Evolutionary conservation across 2,329 filamentous ascomycete genomes (phyloP).

Genomic region (Venturia oleaginea): DNA sequence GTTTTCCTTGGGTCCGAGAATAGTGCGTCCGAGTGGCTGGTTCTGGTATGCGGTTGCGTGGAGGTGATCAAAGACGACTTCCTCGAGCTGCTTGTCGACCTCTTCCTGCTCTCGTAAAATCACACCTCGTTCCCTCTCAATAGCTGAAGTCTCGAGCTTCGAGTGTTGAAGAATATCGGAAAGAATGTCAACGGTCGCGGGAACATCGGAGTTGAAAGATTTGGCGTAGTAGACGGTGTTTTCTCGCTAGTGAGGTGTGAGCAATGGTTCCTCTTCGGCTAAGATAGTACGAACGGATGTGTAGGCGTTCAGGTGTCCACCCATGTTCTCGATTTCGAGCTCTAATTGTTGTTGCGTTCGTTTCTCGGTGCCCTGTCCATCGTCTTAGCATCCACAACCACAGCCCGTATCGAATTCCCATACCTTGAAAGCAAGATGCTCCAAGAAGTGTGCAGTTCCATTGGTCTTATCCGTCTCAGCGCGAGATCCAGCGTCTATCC

Average conservation of each 20-base stretch:
- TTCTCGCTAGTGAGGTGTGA: slow-evolving; percentile 55
- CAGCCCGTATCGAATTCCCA: slow-evolving; percentile 14
- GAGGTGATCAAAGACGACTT: slow-evolving; percentile 98
- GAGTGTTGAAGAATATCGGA: slow-evolving; percentile 99
- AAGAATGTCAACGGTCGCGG: slow-evolving; percentile 93
- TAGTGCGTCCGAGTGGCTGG: slow-evolving; percentile 93
- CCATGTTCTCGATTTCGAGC: slow-evolving; percentile 99
- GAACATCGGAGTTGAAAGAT: slow-evolving; percentile 95
- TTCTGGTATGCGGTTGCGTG: slow-evolving; percentile 97
- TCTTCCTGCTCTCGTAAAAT: slow-evolving; percentile 98
- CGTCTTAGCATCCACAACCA: slow-evolving; percentile 21
- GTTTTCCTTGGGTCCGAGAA: slow-evolving; percentile 95
- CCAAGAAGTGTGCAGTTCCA: slow-evolving; percentile 98
- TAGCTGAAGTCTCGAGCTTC: slow-evolving; percentile 85
- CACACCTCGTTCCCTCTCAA: slow-evolving; percentile 96
- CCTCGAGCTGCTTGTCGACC: slow-evolving; percentile 99
- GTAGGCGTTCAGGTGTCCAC: slow-evolving; percentile 97
- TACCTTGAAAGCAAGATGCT: slow-evolving; percentile 99
- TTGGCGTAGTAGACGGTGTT: slow-evolving; percentile 99
- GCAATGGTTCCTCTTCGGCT: not conserved
- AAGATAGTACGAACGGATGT: slow-evolving; percentile 65
- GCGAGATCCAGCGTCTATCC: slow-evolving; percentile 97
- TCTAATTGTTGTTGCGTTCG: slow-evolving; percentile 95
- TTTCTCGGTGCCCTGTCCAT: slow-evolving; percentile 72
- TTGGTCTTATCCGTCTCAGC: slow-evolving; percentile 98